Evolutionary conservation across 257 asterid species (phyloP), one percentile per base, ranked within the genome.

Genomic region (Orobanche coerulescens): DNA sequence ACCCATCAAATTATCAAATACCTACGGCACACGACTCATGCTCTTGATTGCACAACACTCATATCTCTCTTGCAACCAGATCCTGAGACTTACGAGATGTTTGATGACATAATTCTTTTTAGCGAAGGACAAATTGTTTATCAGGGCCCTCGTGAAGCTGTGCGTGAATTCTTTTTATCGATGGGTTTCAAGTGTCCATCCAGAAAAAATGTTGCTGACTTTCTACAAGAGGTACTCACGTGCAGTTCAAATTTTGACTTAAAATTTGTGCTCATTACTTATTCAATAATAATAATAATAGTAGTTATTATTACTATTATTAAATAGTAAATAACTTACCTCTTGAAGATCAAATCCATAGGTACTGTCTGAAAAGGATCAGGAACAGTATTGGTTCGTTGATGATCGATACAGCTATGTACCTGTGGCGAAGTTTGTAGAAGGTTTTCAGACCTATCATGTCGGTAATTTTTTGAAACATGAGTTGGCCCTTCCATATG

Each of bases 41-140:
- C 86, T 49, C 72, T 87, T 52, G 82, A 81, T 73, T 78, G 79
- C 54, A 90, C 97, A 26, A 79, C 90, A 18, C 63, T 90, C 26
- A 82, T 90, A 54, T 90, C 96, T 18, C 89, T 90, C 19, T 62
- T 90, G 79, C 97, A 90, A 69, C 96, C 97, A 15, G 95, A 84
- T 64, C 97, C 97, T 11, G 96, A 87, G 74, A 87, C 97, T n/a
- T 90, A 78, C 33, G 75, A 79, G 65, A 78, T 90, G 73, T 90
- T 90, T 73, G 97, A 90, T 57, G 97, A 90, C 65, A 68, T 90
- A 47, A 87, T 90, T 72, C 85, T 90, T 37, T 40, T 90, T 11
- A 75, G 93, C 10, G 97, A 90, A 77, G 97, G 97, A 7, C 81
- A 82, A 48, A 79, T 90, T 61, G 80, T 84, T 23, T 90, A 90